Conservation (phyloP, 1,139 yeast genomes). For the Blastobotrys indianensis region DNA sequence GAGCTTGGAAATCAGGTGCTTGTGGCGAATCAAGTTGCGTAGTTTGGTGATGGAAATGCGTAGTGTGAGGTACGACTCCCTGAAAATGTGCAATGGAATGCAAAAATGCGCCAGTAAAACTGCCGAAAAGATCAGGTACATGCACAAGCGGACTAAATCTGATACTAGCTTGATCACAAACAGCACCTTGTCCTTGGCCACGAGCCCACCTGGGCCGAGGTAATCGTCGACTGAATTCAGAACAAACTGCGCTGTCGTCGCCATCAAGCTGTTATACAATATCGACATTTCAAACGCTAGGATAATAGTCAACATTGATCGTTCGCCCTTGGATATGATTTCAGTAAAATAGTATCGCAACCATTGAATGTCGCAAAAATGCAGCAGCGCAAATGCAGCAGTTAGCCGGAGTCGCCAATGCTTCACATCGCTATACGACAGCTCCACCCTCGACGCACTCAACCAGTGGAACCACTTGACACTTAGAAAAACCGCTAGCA, state of each 20-base stretch:
- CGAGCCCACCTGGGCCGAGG: slow-evolving; percentile 13
- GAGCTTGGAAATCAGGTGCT: slow-evolving; percentile 16
- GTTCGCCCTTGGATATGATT: slow-evolving; percentile 10
- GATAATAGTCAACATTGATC: slow-evolving; percentile 18
- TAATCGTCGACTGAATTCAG: slow-evolving; percentile 10
- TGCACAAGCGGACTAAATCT: slow-evolving; percentile 19
- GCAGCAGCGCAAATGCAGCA: slow-evolving; percentile 19
- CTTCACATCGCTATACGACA: slow-evolving; percentile 5
- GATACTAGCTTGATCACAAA: slow-evolving; percentile 15
- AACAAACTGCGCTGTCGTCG: slow-evolving; percentile 17
- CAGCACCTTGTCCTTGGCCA: slow-evolving; percentile 12
- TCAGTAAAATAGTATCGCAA: slow-evolving; percentile 17
- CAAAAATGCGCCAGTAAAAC: slow-evolving; percentile 25
- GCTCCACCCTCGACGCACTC: slow-evolving; percentile 35
- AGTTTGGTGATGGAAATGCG: slow-evolving; percentile 24
- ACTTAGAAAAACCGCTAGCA: slow-evolving; percentile 39
- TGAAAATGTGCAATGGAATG: slow-evolving; percentile 27
- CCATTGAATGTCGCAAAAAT: slow-evolving; percentile 24
- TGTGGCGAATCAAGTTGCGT: slow-evolving; percentile 25
- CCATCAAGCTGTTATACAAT: slow-evolving; percentile 19
- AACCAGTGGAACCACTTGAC: slow-evolving; percentile 44
- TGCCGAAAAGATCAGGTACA: slow-evolving; percentile 24
- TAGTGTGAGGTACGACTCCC: slow-evolving; percentile 26
- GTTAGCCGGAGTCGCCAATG: slow-evolving; percentile 7
- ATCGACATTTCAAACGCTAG: slow-evolving; percentile 23